Conservation (phyloP, 495 filamentous ascomycete genomes). For the Coniosporium apollinis region DNA sequence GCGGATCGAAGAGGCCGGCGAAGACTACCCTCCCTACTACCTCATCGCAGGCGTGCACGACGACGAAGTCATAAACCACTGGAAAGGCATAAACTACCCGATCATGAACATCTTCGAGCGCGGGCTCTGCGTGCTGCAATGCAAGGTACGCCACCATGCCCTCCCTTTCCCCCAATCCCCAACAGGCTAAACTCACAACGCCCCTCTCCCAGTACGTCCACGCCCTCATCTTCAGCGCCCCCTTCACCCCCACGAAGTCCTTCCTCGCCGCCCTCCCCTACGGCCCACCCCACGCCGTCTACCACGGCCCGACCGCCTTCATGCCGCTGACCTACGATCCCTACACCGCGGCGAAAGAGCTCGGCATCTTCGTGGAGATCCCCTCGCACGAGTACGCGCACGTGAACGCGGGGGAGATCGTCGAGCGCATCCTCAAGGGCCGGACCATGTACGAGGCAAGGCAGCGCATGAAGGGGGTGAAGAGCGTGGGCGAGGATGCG, state of each 20-base stretch:
- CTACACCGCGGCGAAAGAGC: constrained; percentile 45
- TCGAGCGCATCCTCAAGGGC: constrained; percentile 71
- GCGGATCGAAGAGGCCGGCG: constrained; percentile 39
- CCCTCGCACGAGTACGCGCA: constrained; percentile 54
- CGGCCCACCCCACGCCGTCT: constrained; percentile 64
- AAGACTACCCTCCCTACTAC: constrained; percentile 65
- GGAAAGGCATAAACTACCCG: constrained; percentile 95
- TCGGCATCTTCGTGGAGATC: constrained; percentile 24
- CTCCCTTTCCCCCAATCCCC: constrained; percentile 1
- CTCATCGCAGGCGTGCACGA: constrained; percentile 86
- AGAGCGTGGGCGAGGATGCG: constrained; percentile 54
- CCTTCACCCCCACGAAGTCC: constrained; percentile 57
- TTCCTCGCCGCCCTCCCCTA: constrained; percentile 64
- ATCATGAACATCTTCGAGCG: constrained; percentile 99
- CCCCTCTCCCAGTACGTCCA: constrained; percentile 54
- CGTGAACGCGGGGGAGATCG: constrained; percentile 87
- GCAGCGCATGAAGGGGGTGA: constrained; percentile 74
- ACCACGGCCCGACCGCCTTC: constrained; percentile 87
- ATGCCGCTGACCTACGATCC: constrained; percentile 79
- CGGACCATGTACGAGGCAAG: constrained; percentile 74
- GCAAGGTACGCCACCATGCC: constrained; percentile 41
- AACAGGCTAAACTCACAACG: constrained; percentile 4
- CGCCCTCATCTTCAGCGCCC: constrained; percentile 73
- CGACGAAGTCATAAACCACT: constrained; percentile 82
- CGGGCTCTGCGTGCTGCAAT: constrained; percentile 87